phyloP scores from a whole-genome alignment of 768 basidiomycete species.

The Leccinum variicolor region DNA sequence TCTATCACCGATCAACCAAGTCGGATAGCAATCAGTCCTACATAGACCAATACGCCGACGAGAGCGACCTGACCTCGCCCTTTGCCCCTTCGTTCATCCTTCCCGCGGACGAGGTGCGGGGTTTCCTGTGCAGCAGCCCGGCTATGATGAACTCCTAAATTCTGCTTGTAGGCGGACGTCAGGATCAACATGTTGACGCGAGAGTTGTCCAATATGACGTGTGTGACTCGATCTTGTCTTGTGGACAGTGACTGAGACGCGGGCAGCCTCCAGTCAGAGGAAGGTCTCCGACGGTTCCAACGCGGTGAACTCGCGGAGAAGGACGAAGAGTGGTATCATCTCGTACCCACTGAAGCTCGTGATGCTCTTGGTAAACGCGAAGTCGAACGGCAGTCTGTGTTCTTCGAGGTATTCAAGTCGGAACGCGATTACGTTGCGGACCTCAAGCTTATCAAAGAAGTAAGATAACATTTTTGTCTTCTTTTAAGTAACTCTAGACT shows the following conservation, averaged over 20 bases:
- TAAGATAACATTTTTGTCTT: slow-evolving; percentile 25
- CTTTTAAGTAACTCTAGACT: slow-evolving; percentile 3
- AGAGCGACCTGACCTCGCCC: slow-evolving; percentile 27
- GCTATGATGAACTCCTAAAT: slow-evolving; percentile 4
- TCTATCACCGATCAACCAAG: slow-evolving; percentile 37
- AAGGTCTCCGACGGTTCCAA: slow-evolving; percentile 66
- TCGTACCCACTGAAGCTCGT: slow-evolving; percentile 69
- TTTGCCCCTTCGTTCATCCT: slow-evolving; percentile 35
- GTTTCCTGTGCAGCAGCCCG: slow-evolving; percentile 26
- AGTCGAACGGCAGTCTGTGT: slow-evolving; percentile 77
- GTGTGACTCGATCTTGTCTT: slow-evolving; percentile 18
- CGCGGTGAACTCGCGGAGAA: slow-evolving; percentile 55
- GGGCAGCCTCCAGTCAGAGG: slow-evolving; percentile 57
- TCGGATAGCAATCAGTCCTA: slow-evolving; percentile 34
- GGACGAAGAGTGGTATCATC: slow-evolving; percentile 82
- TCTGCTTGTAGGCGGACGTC: slow-evolving; percentile 22
- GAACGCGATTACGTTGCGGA: slow-evolving; percentile 89
- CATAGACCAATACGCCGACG: slow-evolving; percentile 13
- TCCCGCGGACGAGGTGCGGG: slow-evolving; percentile 37
- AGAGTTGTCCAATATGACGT: slow-evolving; percentile 40
- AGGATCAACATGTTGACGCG: slow-evolving; percentile 29
- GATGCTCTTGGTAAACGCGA: slow-evolving; percentile 73
- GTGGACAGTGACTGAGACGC: slow-evolving; percentile 9
- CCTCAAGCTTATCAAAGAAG: slow-evolving; percentile 66
- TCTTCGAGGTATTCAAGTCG: slow-evolving; percentile 88